These are phyloP conservation scores for Leccinum incarnatum DNA, from an alignment of 768 basidiomycete genomes.

Conservation along the genomic window DNA sequence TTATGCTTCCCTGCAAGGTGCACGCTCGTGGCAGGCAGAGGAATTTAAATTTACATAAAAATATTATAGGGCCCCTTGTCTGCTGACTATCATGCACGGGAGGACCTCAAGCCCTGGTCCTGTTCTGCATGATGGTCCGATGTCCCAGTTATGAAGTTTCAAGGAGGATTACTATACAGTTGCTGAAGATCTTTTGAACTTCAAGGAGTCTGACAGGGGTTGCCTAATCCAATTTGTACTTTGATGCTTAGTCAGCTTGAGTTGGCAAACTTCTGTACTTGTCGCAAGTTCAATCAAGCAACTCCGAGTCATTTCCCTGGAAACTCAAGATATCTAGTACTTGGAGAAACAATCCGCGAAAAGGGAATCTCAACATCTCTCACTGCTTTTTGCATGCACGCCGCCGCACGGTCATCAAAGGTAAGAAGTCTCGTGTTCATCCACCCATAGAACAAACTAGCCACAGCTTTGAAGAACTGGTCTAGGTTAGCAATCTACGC, in stretches of 20 bases:
- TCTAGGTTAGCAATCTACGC: slow-evolving; percentile 44
- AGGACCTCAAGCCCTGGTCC: no score
- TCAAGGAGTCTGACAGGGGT: no score
- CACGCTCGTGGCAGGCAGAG: no score
- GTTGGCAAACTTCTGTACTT: not conserved
- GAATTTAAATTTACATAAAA: no score
- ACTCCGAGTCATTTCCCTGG: not conserved
- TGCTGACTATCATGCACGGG: no score
- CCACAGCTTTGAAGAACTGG: slow-evolving; percentile 27
- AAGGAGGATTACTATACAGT: no score
- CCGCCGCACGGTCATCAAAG: slow-evolving; percentile 22
- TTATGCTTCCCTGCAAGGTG: no score
- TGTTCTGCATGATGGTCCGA: no score
- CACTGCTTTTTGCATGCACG: slow-evolving; percentile 14
- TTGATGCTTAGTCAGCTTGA: not conserved
- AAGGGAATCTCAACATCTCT: not conserved
- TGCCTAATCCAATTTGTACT: not conserved
- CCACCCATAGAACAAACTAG: not conserved
- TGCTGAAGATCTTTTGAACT: no score
- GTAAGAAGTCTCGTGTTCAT: slow-evolving; percentile 7
- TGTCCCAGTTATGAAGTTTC: no score
- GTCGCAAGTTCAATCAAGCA: not conserved
- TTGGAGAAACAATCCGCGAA: not conserved
- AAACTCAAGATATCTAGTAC: not conserved
- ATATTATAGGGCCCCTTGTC: no score